Percentiles rank a stretch among this genome's conserved stretches.
Evolutionary conservation across 2,329 filamentous ascomycete genomes (phyloP).

Genomic region (Diaporthe vexans): DNA sequence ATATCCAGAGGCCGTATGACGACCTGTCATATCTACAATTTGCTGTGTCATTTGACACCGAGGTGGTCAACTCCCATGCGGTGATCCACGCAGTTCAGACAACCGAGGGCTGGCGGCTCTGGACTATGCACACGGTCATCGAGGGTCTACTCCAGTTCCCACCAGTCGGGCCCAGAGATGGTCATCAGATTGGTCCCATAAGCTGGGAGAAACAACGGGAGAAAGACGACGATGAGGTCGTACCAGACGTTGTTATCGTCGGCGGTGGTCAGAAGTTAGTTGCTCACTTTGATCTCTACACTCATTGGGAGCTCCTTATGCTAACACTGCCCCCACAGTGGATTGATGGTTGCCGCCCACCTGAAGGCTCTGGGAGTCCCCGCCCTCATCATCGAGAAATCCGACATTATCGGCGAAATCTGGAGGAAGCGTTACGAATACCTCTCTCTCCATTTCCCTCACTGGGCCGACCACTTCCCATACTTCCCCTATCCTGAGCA

Average conservation of each 20-base stretch:
- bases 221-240: slow-evolving; percentile 43
- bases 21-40: slow-evolving; percentile 50
- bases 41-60: slow-evolving; percentile 50
- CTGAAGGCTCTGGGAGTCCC: slow-evolving; percentile 67
- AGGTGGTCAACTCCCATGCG: slow-evolving; percentile 48
- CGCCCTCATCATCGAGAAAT: slow-evolving; percentile 65
- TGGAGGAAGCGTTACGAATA: slow-evolving; percentile 71
- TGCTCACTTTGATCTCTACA: neutral
- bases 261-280: slow-evolving; percentile 4
- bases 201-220: slow-evolving; percentile 52
- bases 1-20: slow-evolving; percentile 47
- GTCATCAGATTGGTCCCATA: slow-evolving; percentile 51
- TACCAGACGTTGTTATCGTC: neutral
- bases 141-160: slow-evolving; percentile 51
- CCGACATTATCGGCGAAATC: slow-evolving; percentile 67
- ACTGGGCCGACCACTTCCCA: slow-evolving; percentile 72
- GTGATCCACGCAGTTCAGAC: slow-evolving; percentile 51
- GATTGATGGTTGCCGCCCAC: slow-evolving; percentile 63
- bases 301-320: neutral
- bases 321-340: neutral
- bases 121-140: slow-evolving; percentile 53
- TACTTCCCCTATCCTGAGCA: slow-evolving; percentile 71
- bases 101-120: slow-evolving; percentile 51
- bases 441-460: slow-evolving; percentile 60
- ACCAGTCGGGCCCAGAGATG: slow-evolving; percentile 47